Evolutionary conservation across 495 filamentous ascomycete species (phyloP), one percentile per base, ranked within the genome.

Genomic region (Melanomma pulvis-pyrius): DNA sequence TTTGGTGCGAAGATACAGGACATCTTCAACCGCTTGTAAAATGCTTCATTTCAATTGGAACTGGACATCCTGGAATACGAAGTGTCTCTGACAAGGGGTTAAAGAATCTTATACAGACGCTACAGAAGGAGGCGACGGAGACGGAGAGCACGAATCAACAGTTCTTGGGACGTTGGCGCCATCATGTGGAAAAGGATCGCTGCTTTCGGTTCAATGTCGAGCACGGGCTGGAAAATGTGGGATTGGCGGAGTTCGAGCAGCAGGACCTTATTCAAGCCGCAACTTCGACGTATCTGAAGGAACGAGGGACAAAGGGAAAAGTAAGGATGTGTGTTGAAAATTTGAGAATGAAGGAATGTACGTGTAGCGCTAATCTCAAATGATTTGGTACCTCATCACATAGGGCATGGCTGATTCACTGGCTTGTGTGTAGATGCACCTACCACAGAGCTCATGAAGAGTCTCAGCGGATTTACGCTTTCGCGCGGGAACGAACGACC

Each of bases 31-130:
- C 44, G 5, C 46, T 59, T 5, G 73, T 79, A 6, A 79, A 76
- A 46, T 80, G 76, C 59, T 76, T 80, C 29, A 71, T 81, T n/a
- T 82, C 76, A 1, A 26, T 68, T 11, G 65, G 65, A 0, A 68
- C 58, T 15, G 65, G 65, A 19, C n/a, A 62, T 19, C 58, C 65
- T 1, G 65, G 65, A 8, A 53, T 15, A 26, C 24, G 32, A 15
- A 25, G 15, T 8, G 25, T 66, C 22, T 21, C 17, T 2, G 55
- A 59, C 24, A 59, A 54, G 9, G 25, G 24, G 6, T 11, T 66
- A 9, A 60, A 60, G 55, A 22, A 22, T 21, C 47, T 66, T 34
- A 1, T 39, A 1, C 24, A 62, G 26, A 68, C 65, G 30, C 22
- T 68, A 34, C 5, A 54, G 17, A 36, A 54, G 13, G 32, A 46